Conservation (phyloP, 2,329 filamentous ascomycete species). For the Xylaria sp. region DNA sequence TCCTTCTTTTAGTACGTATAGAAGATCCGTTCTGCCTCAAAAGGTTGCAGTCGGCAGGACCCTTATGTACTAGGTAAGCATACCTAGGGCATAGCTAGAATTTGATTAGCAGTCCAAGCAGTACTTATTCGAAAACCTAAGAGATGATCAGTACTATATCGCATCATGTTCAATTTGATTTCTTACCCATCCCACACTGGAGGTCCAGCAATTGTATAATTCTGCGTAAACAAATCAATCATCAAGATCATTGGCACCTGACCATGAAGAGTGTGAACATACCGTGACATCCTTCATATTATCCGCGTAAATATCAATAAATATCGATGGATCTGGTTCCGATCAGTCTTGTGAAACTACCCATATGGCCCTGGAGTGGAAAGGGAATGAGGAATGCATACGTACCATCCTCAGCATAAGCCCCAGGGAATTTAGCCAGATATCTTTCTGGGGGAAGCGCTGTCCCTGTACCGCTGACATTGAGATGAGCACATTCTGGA, state of each 20-base stretch:
- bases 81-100: not conserved
- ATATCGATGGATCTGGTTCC: constrained; percentile 50
- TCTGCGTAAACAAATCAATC: constrained; percentile 40
- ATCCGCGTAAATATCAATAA: constrained; percentile 52
- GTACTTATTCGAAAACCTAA: constrained; percentile 37
- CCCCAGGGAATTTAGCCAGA: constrained; percentile 51
- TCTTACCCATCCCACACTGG: constrained; percentile 53
- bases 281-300: constrained; percentile 48
- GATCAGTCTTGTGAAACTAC: constrained; percentile 14
- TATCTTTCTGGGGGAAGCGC: constrained; percentile 46
- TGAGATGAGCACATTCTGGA: constrained; percentile 53
- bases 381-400: constrained; percentile 35
- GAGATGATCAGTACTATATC: not conserved
- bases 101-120: constrained; percentile 31
- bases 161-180: not conserved
- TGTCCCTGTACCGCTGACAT: constrained; percentile 47
- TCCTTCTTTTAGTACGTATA: not conserved
- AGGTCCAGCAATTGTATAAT: constrained; percentile 52
- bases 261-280: constrained; percentile 21
- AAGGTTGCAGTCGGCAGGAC: not conserved
- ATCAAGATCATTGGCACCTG: too few relatives aligned
- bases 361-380: not conserved
- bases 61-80: not conserved
- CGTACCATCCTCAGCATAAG: constrained; percentile 50
- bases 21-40: not conserved